Percentiles rank a stretch among this genome's conserved stretches.
Conservation (phyloP, 2,329 filamentous ascomycete genomes). For the Diaporthe destruens region DNA sequence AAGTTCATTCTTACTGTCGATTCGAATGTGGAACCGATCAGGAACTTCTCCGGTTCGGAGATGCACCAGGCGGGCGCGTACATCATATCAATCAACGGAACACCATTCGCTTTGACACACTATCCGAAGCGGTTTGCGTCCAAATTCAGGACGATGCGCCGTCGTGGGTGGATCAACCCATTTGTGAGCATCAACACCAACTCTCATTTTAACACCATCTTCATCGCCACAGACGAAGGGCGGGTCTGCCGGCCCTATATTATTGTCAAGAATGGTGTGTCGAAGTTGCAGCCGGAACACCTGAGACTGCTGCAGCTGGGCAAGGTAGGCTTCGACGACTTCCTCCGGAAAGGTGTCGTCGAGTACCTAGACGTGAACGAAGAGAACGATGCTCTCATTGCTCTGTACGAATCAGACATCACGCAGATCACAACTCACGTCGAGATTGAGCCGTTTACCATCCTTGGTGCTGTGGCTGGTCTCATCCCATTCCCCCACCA, state of each 20-base stretch:
- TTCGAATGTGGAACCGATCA: constrained; percentile 83
- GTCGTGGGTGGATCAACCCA: constrained; percentile 92
- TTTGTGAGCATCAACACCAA: constrained; percentile 98
- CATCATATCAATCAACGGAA: constrained; percentile 95
- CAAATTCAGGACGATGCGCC: constrained; percentile 86
- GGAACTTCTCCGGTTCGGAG: constrained; percentile 79
- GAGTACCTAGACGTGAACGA: constrained; percentile 99
- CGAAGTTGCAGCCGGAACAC: constrained; percentile 83
- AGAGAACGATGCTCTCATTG: constrained; percentile 95
- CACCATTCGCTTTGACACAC: constrained; percentile 87
- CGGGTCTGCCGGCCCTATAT: constrained; percentile 96
- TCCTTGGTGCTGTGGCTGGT: constrained; percentile 94
- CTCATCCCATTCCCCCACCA: constrained; percentile 98
- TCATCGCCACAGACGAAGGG: constrained; percentile 97
- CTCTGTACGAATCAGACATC: constrained; percentile 88
- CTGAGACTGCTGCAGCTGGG: constrained; percentile 85
- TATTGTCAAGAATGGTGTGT: constrained; percentile 88
- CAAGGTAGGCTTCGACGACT: constrained; percentile 92
- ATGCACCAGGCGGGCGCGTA: constrained; percentile 88
- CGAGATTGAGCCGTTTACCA: constrained; percentile 98
- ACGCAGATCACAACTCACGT: constrained; percentile 88
- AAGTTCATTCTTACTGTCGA: constrained; percentile 89
- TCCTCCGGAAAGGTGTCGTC: constrained; percentile 87
- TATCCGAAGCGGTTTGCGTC: constrained; percentile 88
- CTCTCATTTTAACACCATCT: constrained; percentile 88